phyloP scores from a whole-genome alignment of 371 early-diverging fungal genomes.

The Parasitella parasitica region DNA sequence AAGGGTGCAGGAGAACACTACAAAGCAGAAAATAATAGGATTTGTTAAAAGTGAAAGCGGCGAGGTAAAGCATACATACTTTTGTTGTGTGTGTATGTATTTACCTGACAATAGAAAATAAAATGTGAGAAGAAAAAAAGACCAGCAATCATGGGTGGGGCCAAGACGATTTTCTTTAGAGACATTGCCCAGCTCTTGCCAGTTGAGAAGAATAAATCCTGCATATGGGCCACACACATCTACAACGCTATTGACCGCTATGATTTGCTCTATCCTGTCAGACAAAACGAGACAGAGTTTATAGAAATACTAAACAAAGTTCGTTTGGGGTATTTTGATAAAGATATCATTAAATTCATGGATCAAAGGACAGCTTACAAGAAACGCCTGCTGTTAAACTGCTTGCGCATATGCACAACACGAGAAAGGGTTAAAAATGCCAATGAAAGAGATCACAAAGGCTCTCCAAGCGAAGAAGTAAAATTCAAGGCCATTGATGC shows the following conservation, averaged over 20 bases:
- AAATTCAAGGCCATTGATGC: not conserved
- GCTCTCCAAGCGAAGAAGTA: not conserved
- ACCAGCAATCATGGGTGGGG: not conserved
- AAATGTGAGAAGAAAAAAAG: too few species aligned
- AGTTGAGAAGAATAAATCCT: not conserved
- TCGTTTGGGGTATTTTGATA: not conserved
- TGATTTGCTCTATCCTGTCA: not conserved
- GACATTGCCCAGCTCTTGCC: constrained; percentile 4
- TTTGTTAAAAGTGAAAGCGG: too few species aligned
- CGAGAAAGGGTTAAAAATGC: not conserved
- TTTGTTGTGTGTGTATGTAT: too few species aligned
- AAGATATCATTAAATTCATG: not conserved
- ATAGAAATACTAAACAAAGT: not conserved
- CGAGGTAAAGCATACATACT: too few species aligned
- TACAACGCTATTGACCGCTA: not conserved
- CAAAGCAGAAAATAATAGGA: too few species aligned
- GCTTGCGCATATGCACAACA: not conserved
- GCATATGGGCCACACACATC: not conserved
- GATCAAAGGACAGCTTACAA: not conserved
- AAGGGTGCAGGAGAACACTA: too few species aligned
- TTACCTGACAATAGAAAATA: too few species aligned
- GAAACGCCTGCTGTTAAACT: not conserved
- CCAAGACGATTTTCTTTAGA: not conserved
- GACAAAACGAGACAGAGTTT: not conserved
- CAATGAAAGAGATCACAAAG: not conserved